A percentile compares a stretch with the other conserved stretches of the same genome.
Conservation (phyloP, 106 monocot species). For the Allium sativum region DNA sequence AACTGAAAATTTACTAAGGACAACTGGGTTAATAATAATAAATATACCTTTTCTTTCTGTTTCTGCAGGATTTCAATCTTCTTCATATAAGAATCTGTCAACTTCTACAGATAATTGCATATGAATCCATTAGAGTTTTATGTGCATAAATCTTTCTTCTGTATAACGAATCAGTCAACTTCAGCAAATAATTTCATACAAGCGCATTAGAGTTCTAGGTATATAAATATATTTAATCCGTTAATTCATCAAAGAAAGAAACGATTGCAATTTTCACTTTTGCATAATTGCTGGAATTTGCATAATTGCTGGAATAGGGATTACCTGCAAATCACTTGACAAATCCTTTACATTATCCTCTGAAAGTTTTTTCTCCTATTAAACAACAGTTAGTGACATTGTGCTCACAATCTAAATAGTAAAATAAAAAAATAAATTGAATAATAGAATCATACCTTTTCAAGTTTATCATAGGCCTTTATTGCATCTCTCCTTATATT, state of each 20-base stretch:
- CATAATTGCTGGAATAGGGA: too few relatives aligned
- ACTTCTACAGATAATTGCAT: constrained; percentile 50
- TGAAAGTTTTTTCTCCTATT: constrained; percentile 95
- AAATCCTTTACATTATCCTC: constrained; percentile 98
- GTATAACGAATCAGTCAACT: not conserved
- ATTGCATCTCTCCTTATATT: constrained; percentile 93
- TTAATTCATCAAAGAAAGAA: too few relatives aligned
- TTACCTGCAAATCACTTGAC: constrained; percentile 84
- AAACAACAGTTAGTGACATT: not conserved
- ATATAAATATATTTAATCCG: too few relatives aligned
- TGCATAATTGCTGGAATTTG: too few relatives aligned
- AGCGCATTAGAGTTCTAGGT: not conserved
- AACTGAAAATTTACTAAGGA: too few relatives aligned
- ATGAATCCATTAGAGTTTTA: constrained; percentile 1
- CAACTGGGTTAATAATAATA: not conserved
- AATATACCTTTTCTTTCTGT: constrained; percentile 84
- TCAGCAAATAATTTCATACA: not conserved
- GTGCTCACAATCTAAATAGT: too few relatives aligned
- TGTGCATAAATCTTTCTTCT: not conserved
- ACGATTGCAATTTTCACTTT: too few relatives aligned
- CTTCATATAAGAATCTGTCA: constrained; percentile 89
- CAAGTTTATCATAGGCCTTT: constrained; percentile 89
- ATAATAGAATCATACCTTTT: constrained; percentile 46
- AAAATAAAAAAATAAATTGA: not conserved
- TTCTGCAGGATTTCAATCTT: constrained; percentile 78